These are phyloP conservation scores for Nakazawaea holstii DNA, from an alignment of 805 yeast genomes.

Conservation along the genomic window DNA sequence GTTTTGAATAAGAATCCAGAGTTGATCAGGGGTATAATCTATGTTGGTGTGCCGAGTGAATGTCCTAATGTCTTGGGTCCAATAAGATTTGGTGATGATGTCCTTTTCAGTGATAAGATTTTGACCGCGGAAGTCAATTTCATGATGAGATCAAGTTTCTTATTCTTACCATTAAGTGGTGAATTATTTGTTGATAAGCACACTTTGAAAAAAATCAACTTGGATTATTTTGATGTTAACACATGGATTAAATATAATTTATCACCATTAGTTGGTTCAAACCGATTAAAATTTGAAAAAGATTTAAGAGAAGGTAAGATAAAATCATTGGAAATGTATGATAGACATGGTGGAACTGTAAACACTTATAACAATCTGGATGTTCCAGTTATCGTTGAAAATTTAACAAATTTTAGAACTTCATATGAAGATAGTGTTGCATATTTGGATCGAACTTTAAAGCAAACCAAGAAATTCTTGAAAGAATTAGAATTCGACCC, in stretches of 20 bases:
- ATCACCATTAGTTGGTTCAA: slow-evolving; percentile 62
- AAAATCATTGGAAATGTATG: slow-evolving; percentile 9
- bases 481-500: slow-evolving; percentile 50
- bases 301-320: slow-evolving; percentile 21
- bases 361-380: slow-evolving; percentile 10
- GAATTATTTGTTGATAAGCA: slow-evolving; percentile 61
- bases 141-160: slow-evolving; percentile 80
- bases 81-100: slow-evolving; percentile 73
- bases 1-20: slow-evolving; percentile 65
- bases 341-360: slow-evolving; percentile 11
- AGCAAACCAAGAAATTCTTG: slow-evolving; percentile 52
- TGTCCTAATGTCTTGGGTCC: slow-evolving; percentile 89
- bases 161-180: slow-evolving; percentile 74
- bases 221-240: slow-evolving; percentile 77
- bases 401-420: slow-evolving; percentile 19
- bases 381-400: slow-evolving; percentile 9
- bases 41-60: slow-evolving; percentile 79
- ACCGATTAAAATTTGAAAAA: slow-evolving; percentile 20
- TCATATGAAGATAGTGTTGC: slow-evolving; percentile 55
- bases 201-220: slow-evolving; percentile 50
- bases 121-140: slow-evolving; percentile 79
- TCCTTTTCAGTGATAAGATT: slow-evolving; percentile 66
- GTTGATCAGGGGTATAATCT: slow-evolving; percentile 68
- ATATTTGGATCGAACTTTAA: slow-evolving; percentile 59
- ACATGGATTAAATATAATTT: slow-evolving; percentile 74